phyloP scores from a whole-genome alignment of 2,329 filamentous ascomycete genomes.

The Cladosporium velox region DNA sequence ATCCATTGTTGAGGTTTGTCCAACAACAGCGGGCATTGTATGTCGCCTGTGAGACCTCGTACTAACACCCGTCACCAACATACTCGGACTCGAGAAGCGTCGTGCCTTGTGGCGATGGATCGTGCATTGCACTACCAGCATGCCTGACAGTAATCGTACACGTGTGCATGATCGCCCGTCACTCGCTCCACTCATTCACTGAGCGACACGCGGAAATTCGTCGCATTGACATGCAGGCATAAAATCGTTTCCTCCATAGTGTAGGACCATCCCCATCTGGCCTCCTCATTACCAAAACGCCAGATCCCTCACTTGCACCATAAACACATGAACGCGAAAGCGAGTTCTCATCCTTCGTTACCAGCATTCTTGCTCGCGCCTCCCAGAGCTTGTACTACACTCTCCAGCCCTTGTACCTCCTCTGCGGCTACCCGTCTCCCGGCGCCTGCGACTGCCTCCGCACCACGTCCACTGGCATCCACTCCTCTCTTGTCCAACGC shows the following conservation, averaged over 20 bases:
- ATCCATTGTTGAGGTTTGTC: not conserved
- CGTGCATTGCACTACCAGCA: not conserved
- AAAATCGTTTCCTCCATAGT: not conserved
- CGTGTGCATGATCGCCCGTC: not conserved
- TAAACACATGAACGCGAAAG: not conserved
- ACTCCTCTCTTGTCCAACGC: slow-evolving; percentile 75
- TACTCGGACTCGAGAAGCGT: not conserved
- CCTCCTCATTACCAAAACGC: not conserved
- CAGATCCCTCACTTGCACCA: not conserved
- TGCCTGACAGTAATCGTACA: not conserved
- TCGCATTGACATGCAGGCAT: not conserved
- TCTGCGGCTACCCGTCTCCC: slow-evolving; percentile 27
- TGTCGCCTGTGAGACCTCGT: not conserved
- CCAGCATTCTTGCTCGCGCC: slow-evolving; percentile 25
- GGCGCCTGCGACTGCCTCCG: not conserved
- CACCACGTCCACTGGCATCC: slow-evolving; percentile 43
- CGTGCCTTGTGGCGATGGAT: not conserved
- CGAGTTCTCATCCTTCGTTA: slow-evolving; percentile 14
- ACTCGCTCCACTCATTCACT: not conserved
- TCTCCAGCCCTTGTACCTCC: slow-evolving; percentile 42
- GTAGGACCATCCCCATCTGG: not conserved
- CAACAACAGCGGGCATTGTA: not conserved
- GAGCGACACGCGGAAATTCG: not conserved
- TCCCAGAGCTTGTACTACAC: slow-evolving; percentile 38
- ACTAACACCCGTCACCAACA: not conserved